Conservation (phyloP, 352 stramenopile genomes). For the Globisporangium middletonii region DNA sequence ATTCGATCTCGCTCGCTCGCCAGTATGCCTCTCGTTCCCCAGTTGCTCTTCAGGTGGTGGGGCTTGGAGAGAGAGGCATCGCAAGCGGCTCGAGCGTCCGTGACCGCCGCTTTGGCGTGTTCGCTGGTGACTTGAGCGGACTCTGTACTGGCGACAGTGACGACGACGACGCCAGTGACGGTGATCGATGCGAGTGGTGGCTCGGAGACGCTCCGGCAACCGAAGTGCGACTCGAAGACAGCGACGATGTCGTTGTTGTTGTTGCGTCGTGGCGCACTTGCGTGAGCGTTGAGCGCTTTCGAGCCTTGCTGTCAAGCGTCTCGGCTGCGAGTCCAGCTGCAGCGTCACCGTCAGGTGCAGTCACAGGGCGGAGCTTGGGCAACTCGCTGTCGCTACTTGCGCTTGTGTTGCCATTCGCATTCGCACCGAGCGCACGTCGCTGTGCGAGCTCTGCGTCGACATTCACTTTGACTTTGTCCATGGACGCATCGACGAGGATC, state of each 20-base stretch:
- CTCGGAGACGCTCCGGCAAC: background rate
- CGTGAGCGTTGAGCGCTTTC: conserved; percentile 27
- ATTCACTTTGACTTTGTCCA: conserved; percentile 58
- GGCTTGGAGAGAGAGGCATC: background rate
- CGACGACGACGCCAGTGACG: conserved; percentile 2
- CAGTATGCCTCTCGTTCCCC: too few species aligned
- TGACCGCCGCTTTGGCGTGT: conserved; percentile 46
- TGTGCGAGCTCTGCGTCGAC: conserved; percentile 48
- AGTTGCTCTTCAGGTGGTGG: too few species aligned
- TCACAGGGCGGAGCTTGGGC: conserved; percentile 37
- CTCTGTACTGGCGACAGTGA: conserved; percentile 8
- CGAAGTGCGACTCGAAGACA: background rate
- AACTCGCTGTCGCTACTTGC: conserved; percentile 23
- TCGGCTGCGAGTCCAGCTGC: background rate
- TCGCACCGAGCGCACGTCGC: conserved; percentile 15
- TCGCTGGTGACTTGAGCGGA: conserved; percentile 31
- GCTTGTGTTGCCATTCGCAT: conserved; percentile 7
- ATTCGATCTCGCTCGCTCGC: too few species aligned
- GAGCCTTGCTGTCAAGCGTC: conserved; percentile 7
- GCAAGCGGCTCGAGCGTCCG: conserved; percentile 41
- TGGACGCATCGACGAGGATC: conserved; percentile 37
- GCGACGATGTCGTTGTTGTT: background rate
- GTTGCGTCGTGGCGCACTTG: conserved; percentile 26
- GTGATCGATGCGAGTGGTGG: conserved; percentile 2
- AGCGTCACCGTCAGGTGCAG: conserved; percentile 23